Percentiles rank a stretch among this genome's conserved stretches.
Evolutionary conservation across 805 yeast genomes (phyloP).

Genomic region (Saccharomycopsis sp.): DNA sequence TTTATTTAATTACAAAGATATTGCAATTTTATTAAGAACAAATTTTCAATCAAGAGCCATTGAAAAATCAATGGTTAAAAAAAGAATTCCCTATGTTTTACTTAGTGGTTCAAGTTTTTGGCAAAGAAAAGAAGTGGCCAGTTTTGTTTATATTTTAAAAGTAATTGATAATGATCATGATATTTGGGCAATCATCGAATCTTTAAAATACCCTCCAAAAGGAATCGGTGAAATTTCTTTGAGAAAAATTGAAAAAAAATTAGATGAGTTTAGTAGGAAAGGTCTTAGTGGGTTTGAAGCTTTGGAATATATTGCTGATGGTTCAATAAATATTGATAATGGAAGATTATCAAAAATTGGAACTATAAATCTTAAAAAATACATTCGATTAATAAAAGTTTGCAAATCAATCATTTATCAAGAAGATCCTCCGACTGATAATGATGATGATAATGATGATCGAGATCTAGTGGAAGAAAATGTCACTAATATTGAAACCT

Average conservation of each 20-base stretch:
- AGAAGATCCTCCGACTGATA: too few species aligned
- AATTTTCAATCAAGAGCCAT: constrained; percentile 49
- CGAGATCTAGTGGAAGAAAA: too few species aligned
- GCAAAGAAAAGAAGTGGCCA: constrained; percentile 60
- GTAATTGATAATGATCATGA: constrained; percentile 51
- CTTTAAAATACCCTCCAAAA: constrained; percentile 49
- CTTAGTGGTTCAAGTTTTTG: constrained; percentile 72
- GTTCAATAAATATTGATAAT: constrained; percentile 8
- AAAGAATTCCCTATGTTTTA: constrained; percentile 53
- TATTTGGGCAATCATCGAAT: constrained; percentile 44
- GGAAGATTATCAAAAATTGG: not conserved
- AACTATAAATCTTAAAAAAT: too few species aligned
- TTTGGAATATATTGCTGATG: not conserved
- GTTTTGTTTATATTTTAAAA: constrained; percentile 54
- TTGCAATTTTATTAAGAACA: constrained; percentile 64
- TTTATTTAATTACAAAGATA: constrained; percentile 41
- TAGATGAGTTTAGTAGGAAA: too few species aligned
- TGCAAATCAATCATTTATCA: too few species aligned
- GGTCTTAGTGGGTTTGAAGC: not conserved
- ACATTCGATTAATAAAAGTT: too few species aligned
- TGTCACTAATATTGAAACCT: too few species aligned
- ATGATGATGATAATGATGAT: too few species aligned
- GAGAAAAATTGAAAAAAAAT: constrained; percentile 23
- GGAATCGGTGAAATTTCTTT: constrained; percentile 57
- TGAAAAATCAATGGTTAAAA: constrained; percentile 50